These are phyloP conservation scores for Rhodosorus marinus DNA, from an alignment of 23 red algal genomes.

Conservation along the genomic window DNA sequence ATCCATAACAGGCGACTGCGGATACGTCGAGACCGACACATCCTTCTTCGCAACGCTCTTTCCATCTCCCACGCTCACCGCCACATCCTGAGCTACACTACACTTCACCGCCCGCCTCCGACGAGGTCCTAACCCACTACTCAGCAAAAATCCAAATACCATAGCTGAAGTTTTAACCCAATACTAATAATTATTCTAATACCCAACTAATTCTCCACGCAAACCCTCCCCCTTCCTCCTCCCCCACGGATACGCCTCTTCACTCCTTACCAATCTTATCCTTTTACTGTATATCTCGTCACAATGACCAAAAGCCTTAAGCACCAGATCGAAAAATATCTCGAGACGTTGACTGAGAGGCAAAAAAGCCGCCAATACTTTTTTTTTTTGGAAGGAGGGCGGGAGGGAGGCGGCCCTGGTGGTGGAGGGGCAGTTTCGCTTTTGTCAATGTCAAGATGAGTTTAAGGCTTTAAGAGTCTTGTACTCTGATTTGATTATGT, in stretches of 20 bases:
- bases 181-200: conserved; percentile 28
- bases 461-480: no score
- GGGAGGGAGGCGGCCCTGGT: neutral
- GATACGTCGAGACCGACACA: no score
- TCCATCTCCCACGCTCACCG: no score
- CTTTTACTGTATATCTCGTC: neutral
- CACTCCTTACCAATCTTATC: conserved; percentile 18
- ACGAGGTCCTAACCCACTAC: conserved; percentile 32
- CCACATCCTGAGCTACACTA: no score
- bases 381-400: neutral
- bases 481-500: no score
- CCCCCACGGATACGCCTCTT: conserved; percentile 27
- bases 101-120: conserved; percentile 61
- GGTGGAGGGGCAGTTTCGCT: neutral
- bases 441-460: no score
- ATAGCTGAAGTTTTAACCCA: conserved; percentile 52
- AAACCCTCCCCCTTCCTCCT: conserved; percentile 46
- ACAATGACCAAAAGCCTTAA: conserved; percentile 23
- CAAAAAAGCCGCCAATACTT: conserved; percentile 35
- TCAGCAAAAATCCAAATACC: conserved; percentile 26
- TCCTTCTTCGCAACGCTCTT: no score
- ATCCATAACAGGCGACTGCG: no score
- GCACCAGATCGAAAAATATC: conserved; percentile 60
- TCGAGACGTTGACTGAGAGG: conserved; percentile 27
- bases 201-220: conserved; percentile 18